Evolutionary conservation across 2,329 filamentous ascomycete species (phyloP), one percentile per base, ranked within the genome.

Genomic region (Phialocephala subalpina): DNA sequence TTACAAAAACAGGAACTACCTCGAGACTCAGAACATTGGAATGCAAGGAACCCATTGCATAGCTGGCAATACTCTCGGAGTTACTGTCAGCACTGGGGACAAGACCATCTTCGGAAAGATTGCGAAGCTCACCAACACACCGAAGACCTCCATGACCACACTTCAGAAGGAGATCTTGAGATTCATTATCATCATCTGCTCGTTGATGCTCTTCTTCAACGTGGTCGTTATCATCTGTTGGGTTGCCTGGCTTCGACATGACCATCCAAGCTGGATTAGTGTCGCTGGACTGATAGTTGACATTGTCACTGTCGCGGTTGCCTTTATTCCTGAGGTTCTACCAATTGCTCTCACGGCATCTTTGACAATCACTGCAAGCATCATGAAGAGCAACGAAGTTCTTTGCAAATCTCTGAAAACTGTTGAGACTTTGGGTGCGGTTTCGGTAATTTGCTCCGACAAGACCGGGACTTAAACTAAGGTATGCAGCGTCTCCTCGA

Each of bases 351-450:
- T 92, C 40, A 90, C 90, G 0, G 87, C 88, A 0, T 90, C 88
- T n/a, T 81, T 94, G 69, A 93, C 91, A 0, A 94, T 94, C 66
- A 90, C 87, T 1, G 91, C 92, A 22, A 92, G 90, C 69, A 84
- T 92, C 71, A 93, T 94, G 92, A 84, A 84, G 69, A 89, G 90
- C 78, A 90, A 93, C 77, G 90, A 91, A 74, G 88, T 94, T 53
- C 83, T 94, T 11, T 93, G 91, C 86, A 94, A 94, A 78, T 92
- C 89, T 0, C 82, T 94, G 56, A 92, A 92, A 78, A 93, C 91
- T 0, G 90, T 93, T 0, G 91, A 93, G 78, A 93, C 91, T 0
- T 83, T 93, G 0, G 91, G 91, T 0, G 84, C 88, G 0, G 90
- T 93, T 1, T 91, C 89, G 0, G 86, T 92, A 8, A 89, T 94